Base-by-base conservation (phyloP, 345 rosid genomes). In the Trapa bicornis region DNA sequence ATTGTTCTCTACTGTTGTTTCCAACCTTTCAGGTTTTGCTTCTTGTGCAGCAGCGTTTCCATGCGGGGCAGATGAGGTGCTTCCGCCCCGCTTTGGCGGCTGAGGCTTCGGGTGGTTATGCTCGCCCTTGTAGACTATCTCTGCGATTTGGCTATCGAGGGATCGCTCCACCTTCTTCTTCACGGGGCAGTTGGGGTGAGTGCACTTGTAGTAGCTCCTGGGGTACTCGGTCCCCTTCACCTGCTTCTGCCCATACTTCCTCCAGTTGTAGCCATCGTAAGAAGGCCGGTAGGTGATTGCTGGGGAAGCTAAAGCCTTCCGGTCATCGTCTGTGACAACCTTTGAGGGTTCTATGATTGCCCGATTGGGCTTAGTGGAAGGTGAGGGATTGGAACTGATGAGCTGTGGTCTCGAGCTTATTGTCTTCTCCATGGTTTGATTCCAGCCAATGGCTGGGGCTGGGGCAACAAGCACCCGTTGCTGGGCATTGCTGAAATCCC, bases 211-310 rank as follows among this genome's bases (percentile, higher is more conserved):
- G 74, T 95, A 95, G 77, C 99, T 89, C 69, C 99, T 78, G 0
- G 99, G 99, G 65, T 80, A 88, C 69, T 91, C 98, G 67, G 98
- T 95, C 74, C 98, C 97, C 82, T 95, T 95, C 29, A 91, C 99
- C 76, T 91, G 99, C 75, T 95, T 95, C 65, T 91, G 99, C 64
- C 99, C 99, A 39, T 95, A 95, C 69, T 95, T 95, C 73, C 97
- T 86, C 99, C 99, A 95, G 50, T 95, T 95, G 75, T 95, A 95
- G 47, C 99, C 99, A 47, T 95, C 97, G 70, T 80, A 80, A 0
- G 92, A 89, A 65, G 96, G 87, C 47, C 92, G 77, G 41, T 89
- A 86, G 60, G 5, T 69, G 15, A 65, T 73, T 16, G 76, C 77
- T 38, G 64, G 39, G 0, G 75, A 64, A 9, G 75, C 67, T 64